Conservation (phyloP, 1,284 basidiomycete species). For the Fomitiporia mediterranea region DNA sequence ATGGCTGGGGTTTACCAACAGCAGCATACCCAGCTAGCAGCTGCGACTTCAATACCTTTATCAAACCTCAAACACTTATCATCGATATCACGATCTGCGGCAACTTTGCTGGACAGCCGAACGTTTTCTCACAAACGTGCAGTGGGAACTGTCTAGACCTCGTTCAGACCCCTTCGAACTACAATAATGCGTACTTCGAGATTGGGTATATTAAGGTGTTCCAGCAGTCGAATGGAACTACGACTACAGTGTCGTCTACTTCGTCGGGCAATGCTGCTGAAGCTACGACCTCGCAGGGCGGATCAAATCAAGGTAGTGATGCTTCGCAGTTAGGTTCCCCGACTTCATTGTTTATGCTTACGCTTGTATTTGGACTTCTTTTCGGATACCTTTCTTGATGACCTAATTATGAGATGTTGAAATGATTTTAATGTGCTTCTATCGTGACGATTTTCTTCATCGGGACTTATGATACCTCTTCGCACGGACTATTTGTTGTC, state of each 20-base stretch:
- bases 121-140: conserved; percentile 20
- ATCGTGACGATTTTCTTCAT: too few relatives aligned
- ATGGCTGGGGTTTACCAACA: conserved; percentile 19
- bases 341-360: too few relatives aligned
- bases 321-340: background rate
- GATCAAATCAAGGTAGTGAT: background rate
- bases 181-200: conserved; percentile 20
- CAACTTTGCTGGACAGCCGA: conserved; percentile 21
- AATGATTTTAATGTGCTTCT: too few relatives aligned
- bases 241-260: background rate
- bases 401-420: too few relatives aligned
- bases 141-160: conserved; percentile 17
- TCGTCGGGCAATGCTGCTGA: background rate
- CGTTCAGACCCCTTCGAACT: conserved; percentile 18
- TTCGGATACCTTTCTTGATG: too few relatives aligned
- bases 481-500: too few relatives aligned
- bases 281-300: background rate
- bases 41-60: conserved; percentile 15
- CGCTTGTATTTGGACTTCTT: too few relatives aligned
- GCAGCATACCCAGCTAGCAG: conserved; percentile 16
- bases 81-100: conserved; percentile 25
- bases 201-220: conserved; percentile 19
- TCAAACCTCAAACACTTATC: conserved; percentile 20
- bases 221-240: conserved; percentile 17
- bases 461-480: too few relatives aligned